Base-by-base conservation (phyloP, 176 grass and related monocot genomes). In the Hsuehochloa calcarea region DNA sequence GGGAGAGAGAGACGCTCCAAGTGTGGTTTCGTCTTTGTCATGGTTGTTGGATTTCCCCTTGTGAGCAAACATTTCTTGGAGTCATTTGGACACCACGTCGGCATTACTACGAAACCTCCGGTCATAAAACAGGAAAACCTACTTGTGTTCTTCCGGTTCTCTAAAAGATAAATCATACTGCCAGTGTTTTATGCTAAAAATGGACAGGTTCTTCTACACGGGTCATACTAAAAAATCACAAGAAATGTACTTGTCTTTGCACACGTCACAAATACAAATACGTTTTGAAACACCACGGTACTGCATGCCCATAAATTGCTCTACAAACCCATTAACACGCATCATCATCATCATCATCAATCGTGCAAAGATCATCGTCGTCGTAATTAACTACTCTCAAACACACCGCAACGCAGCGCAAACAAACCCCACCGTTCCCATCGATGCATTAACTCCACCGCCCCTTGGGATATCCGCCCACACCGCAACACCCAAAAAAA, bases 401-500 rank as follows among this genome's bases (percentile, higher is more conserved):
- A 44, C 43, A 10, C 10, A 44, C 0, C 0, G 43, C 43, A 44
- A 44, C 9, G 9, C 9, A 44, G 38, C 31, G 31, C 31, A 41
- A 41, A 44, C 43, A 44, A 49, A 49, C 47, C 47, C 14, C 1
- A 50, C 47, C 15, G 17, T 7, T 3, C 6, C n/a, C 55, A 27
- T 62, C 59, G 1, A 15, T 1, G 77, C 55, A 73, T 63, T 65
- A 75, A 65, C 70, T 14, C 46, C 34, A 65, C 82, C 68, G 2
- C 34, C n/a, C 58, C 70, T 85, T 26, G 72, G 8, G 37, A 77
- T 65, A 34, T 85, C 82, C 82, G 62, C 62, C 60, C 29, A 7
- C 39, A 16, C 43, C 55, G 8, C 59, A 39, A 15, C 70, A 12
- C 16, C 35, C 31, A 50, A 26, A 39, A 39, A 10, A 67, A 37